phyloP scores from a whole-genome alignment of 371 early-diverging fungal genomes.

The Actinomortierella ambigua region DNA sequence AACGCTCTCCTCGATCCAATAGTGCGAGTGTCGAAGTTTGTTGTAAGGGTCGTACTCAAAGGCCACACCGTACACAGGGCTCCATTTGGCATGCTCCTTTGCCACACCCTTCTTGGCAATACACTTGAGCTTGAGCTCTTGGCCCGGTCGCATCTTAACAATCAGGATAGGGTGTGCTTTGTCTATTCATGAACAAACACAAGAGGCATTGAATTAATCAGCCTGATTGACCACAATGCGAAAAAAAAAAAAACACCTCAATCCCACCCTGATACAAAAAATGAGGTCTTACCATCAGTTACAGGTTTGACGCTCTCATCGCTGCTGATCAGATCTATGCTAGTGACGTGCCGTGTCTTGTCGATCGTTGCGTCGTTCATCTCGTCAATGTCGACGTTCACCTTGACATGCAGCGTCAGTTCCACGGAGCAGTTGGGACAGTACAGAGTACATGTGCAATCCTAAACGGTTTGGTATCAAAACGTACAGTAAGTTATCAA shows the following conservation, averaged over 20 bases:
- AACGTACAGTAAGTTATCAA: background rate
- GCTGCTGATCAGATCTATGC: slow-evolving; percentile 78
- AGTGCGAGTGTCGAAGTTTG: slow-evolving; percentile 88
- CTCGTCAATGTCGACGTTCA: slow-evolving; percentile 49
- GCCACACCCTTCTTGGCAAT: slow-evolving; percentile 94
- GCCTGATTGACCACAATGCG: too few species aligned
- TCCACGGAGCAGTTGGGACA: slow-evolving; percentile 93
- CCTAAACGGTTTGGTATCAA: slow-evolving; percentile 48
- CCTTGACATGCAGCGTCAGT: slow-evolving; percentile 84
- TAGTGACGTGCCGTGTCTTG: slow-evolving; percentile 83
- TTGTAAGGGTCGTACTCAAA: slow-evolving; percentile 99
- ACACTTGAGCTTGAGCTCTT: slow-evolving; percentile 88
- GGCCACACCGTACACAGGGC: slow-evolving; percentile 90
- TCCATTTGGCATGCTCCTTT: slow-evolving; percentile 99
- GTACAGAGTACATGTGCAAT: slow-evolving; percentile 90
- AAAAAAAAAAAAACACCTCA: background rate
- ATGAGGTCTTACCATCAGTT: slow-evolving; percentile 54
- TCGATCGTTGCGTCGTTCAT: slow-evolving; percentile 56
- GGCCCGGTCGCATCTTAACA: slow-evolving; percentile 91
- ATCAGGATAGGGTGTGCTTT: slow-evolving; percentile 68
- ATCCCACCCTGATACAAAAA: background rate
- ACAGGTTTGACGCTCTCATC: slow-evolving; percentile 84
- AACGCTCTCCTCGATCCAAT: slow-evolving; percentile 94
- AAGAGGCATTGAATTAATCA: too few species aligned
- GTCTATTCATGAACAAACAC: slow-evolving; percentile 16